Conservation (phyloP, 495 filamentous ascomycete species). For the Saxispiralis lemnorum region DNA sequence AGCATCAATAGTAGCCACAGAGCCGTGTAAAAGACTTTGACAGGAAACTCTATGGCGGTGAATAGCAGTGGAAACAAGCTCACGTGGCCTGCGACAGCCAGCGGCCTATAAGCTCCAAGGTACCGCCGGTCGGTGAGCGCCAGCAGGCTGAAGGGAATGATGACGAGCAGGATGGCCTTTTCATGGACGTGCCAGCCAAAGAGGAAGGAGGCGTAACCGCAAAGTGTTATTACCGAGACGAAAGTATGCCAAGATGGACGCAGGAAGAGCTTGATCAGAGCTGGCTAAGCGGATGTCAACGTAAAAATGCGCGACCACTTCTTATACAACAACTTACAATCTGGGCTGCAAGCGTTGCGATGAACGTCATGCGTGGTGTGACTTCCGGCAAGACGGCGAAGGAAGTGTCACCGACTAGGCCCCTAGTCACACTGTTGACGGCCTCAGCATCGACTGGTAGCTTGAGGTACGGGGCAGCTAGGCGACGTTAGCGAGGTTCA, state of each 20-base stretch:
- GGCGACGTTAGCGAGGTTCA: not conserved
- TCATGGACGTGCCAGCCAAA: conserved; percentile 99
- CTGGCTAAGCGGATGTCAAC: conserved; percentile 30
- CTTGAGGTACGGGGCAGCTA: conserved; percentile 64
- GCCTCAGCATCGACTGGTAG: conserved; percentile 55
- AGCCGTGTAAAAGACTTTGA: conserved; percentile 87
- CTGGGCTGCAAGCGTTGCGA: conserved; percentile 70
- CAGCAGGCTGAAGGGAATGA: conserved; percentile 88
- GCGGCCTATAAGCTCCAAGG: conserved; percentile 75
- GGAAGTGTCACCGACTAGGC: conserved; percentile 83
- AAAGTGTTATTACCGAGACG: conserved; percentile 78
- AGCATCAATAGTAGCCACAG: conserved; percentile 79
- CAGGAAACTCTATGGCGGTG: conserved; percentile 74
- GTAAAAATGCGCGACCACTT: not conserved
- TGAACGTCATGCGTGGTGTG: conserved; percentile 59
- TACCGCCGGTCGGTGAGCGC: conserved; percentile 83
- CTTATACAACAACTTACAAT: conserved; percentile 29
- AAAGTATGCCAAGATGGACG: conserved; percentile 74
- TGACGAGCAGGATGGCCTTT: conserved; percentile 84
- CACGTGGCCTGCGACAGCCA: conserved; percentile 85
- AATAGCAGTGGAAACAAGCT: conserved; percentile 89
- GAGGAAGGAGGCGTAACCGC: conserved; percentile 88
- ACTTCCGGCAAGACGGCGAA: conserved; percentile 88
- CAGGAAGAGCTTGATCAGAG: conserved; percentile 64
- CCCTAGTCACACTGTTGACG: conserved; percentile 73